A percentile compares a stretch with the other conserved stretches of the same genome.
These are phyloP conservation scores for Garcia nutans DNA, from an alignment of 345 rosid genomes.

Conservation along the genomic window DNA sequence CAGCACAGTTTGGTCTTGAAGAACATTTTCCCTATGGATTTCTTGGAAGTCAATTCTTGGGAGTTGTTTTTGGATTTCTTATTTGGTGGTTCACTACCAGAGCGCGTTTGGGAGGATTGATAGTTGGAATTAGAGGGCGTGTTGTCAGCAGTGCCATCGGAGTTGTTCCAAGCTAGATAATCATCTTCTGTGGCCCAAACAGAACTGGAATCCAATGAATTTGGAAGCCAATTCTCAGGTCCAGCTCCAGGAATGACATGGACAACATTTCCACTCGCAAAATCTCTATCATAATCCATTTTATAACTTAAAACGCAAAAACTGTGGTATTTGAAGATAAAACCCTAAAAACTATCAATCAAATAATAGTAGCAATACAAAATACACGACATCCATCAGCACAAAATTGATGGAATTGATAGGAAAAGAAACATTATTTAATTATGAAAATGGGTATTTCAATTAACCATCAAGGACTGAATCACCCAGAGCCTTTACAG, in stretches of 20 bases:
- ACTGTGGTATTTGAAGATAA: neutral
- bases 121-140: conserved; percentile 46
- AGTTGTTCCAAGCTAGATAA: conserved; percentile 61
- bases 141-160: conserved; percentile 36
- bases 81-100: conserved; percentile 52
- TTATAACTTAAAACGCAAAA: neutral
- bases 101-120: conserved; percentile 45
- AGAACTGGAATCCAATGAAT: conserved; percentile 42
- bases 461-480: neutral
- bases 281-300: conserved; percentile 56
- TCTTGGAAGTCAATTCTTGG: conserved; percentile 52
- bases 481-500: neutral
- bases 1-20: conserved; percentile 90
- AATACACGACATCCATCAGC: conserved; percentile 7
- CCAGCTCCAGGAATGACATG: conserved; percentile 51
- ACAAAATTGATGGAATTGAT: conserved; percentile 1
- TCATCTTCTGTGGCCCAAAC: conserved; percentile 97
- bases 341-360: conserved; percentile 3
- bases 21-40: conserved; percentile 70
- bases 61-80: conserved; percentile 55
- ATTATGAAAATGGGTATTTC: neutral
- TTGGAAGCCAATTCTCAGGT: conserved; percentile 63
- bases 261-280: conserved; percentile 54
- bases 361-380: neutral
- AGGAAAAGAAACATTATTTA: neutral